Conservation (phyloP, 1,139 yeast genomes). For the Sugiyamaella novakii region DNA sequence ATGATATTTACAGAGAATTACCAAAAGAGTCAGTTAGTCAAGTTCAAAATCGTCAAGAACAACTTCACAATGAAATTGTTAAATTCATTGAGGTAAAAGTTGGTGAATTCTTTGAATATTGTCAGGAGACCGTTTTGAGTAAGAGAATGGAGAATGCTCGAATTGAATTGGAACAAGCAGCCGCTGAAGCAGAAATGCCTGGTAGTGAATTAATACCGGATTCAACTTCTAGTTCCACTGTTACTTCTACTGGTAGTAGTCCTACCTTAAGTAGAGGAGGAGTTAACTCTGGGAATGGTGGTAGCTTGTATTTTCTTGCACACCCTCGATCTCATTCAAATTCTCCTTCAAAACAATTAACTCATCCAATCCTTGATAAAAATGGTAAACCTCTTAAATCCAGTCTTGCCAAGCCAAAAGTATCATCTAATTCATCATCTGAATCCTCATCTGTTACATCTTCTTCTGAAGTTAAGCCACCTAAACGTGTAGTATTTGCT, state of each 20-base stretch:
- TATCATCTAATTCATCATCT: slow-evolving; percentile 11
- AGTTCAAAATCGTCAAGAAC: slow-evolving; percentile 23
- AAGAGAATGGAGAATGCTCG: slow-evolving; percentile 13
- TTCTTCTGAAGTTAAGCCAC: slow-evolving; percentile 17
- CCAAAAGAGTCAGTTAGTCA: slow-evolving; percentile 21
- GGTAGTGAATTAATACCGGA: slow-evolving; percentile 7
- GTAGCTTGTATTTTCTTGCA: neutral
- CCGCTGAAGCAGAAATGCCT: slow-evolving; percentile 10
- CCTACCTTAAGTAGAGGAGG: neutral
- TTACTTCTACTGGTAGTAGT: slow-evolving; percentile 2
- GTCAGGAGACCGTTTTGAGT: slow-evolving; percentile 23
- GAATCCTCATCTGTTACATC: slow-evolving; percentile 19
- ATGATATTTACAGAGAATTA: slow-evolving; percentile 21
- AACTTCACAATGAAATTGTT: slow-evolving; percentile 28
- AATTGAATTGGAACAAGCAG: slow-evolving; percentile 11
- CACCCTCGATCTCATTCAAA: slow-evolving; percentile 2
- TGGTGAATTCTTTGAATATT: slow-evolving; percentile 23
- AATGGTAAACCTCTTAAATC: slow-evolving; percentile 26
- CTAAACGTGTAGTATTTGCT: slow-evolving; percentile 30
- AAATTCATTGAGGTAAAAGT: slow-evolving; percentile 25
- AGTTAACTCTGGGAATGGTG: neutral
- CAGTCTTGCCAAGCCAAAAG: slow-evolving; percentile 24
- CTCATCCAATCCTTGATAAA: slow-evolving; percentile 6
- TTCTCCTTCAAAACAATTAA: slow-evolving; percentile 7
- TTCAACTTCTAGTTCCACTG: slow-evolving; percentile 2